Evolutionary conservation across 371 early-diverging fungal genomes (phyloP).

Genomic region (Mortierella sp.): DNA sequence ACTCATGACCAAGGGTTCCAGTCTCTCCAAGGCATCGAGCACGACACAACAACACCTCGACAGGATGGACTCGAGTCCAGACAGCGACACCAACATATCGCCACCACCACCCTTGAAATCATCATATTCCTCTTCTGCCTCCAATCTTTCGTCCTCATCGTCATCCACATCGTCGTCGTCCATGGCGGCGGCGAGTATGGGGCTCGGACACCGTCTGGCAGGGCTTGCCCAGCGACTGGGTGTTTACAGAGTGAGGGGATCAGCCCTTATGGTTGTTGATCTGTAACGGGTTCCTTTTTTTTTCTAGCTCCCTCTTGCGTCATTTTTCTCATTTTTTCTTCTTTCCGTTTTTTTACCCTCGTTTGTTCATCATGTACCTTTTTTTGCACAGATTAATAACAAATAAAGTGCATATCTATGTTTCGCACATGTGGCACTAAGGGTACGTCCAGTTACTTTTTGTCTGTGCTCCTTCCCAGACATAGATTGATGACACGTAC

Average conservation of each 20-base stretch:
- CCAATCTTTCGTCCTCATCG: constrained; percentile 13
- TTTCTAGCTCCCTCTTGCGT: neutral
- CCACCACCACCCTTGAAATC: constrained; percentile 18
- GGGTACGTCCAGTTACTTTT: too few relatives aligned
- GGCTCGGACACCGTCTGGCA: constrained; percentile 32
- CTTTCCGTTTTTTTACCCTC: neutral
- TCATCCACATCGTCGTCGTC: constrained; percentile 28
- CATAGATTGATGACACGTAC: too few relatives aligned
- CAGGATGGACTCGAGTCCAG: constrained; percentile 11
- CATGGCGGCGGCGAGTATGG: constrained; percentile 1
- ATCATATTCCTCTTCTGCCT: constrained; percentile 17
- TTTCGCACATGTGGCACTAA: neutral
- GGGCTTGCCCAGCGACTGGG: constrained; percentile 37
- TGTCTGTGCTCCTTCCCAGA: neutral
- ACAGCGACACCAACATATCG: constrained; percentile 23
- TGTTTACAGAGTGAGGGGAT: constrained; percentile 29
- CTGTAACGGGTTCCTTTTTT: constrained; percentile 7
- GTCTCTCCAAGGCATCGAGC: neutral
- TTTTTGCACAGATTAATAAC: neutral
- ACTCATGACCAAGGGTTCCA: neutral
- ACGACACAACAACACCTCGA: constrained; percentile 9
- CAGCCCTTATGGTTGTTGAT: constrained; percentile 31
- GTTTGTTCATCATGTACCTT: neutral
- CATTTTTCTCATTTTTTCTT: neutral
- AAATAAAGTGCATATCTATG: too few relatives aligned